These are phyloP conservation scores for Pholiota adiposa DNA, from an alignment of 1,284 basidiomycete species.

Conservation along the genomic window DNA sequence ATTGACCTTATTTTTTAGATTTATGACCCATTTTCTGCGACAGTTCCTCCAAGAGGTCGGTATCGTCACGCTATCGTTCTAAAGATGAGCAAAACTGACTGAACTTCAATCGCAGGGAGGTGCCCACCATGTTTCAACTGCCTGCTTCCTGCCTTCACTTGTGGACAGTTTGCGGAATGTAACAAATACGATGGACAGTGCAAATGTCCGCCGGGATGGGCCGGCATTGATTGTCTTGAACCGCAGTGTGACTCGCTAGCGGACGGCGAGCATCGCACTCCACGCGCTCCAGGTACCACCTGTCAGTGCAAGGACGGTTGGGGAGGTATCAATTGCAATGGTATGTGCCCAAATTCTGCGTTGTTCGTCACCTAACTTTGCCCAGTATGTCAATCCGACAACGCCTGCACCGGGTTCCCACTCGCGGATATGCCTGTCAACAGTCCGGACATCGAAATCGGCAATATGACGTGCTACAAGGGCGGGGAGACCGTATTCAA, in stretches of 20 bases:
- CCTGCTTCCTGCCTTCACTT: constrained; percentile 79
- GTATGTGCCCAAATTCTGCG: constrained; percentile 45
- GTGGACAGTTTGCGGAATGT: constrained; percentile 87
- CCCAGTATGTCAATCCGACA: constrained; percentile 83
- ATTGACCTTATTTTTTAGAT: constrained; percentile 16
- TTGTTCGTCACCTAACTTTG: neutral
- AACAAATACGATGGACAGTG: constrained; percentile 90
- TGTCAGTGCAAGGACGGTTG: constrained; percentile 95
- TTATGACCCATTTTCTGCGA: constrained; percentile 18
- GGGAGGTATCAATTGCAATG: constrained; percentile 96
- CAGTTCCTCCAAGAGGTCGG: constrained; percentile 13
- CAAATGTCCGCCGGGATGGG: constrained; percentile 89
- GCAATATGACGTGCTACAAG: constrained; percentile 92
- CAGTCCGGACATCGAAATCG: constrained; percentile 27
- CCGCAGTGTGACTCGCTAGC: constrained; percentile 91
- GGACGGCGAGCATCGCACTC: constrained; percentile 84
- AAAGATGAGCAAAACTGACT: neutral
- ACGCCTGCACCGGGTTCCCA: constrained; percentile 79
- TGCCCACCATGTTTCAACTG: constrained; percentile 89
- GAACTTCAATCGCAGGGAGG: constrained; percentile 32
- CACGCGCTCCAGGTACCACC: constrained; percentile 74
- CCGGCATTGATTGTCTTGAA: constrained; percentile 86
- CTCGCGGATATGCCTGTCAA: constrained; percentile 51
- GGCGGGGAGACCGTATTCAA: constrained; percentile 90
- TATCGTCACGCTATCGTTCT: too few species aligned